Percentiles rank a stretch among this genome's conserved stretches.
These are phyloP conservation scores for Oryza meridionalis DNA, from an alignment of 176 grass and related monocot genomes.

Conservation along the genomic window DNA sequence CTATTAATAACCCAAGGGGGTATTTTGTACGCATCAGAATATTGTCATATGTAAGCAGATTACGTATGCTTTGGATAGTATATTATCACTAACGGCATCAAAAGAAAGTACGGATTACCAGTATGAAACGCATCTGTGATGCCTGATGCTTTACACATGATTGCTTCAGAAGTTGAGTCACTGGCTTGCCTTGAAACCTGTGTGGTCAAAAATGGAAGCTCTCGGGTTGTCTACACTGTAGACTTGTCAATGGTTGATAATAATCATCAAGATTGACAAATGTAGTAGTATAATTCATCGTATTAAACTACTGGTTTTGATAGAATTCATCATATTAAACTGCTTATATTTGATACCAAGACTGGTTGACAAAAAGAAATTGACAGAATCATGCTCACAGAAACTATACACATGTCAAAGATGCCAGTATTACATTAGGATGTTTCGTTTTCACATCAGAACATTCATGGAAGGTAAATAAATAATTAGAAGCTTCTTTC, in stretches of 20 bases:
- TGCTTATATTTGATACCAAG: not conserved
- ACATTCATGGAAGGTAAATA: not conserved
- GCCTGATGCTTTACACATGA: conserved; percentile 16
- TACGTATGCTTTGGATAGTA: not conserved
- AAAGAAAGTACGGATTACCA: not conserved
- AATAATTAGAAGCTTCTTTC: not conserved
- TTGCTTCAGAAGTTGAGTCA: not conserved
- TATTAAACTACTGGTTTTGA: not conserved
- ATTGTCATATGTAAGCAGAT: not conserved
- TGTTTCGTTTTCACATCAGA: conserved; percentile 26
- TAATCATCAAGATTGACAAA: conserved; percentile 1
- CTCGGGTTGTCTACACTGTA: not conserved
- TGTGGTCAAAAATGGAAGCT: conserved; percentile 28
- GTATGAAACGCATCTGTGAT: conserved; percentile 28
- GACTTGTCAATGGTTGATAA: conserved; percentile 25
- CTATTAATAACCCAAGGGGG: no score
- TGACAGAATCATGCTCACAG: not conserved
- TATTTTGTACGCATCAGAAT: not conserved
- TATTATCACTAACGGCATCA: not conserved
- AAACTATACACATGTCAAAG: not conserved
- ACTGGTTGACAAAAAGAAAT: not conserved
- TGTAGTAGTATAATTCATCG: not conserved
- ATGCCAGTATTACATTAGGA: not conserved
- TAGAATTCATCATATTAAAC: not conserved
- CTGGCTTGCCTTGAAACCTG: not conserved